Evolutionary conservation across 805 yeast genomes (phyloP), one percentile per base, ranked within the genome.

Genomic region (Cyberlindnera nakhonratchasimensis): DNA sequence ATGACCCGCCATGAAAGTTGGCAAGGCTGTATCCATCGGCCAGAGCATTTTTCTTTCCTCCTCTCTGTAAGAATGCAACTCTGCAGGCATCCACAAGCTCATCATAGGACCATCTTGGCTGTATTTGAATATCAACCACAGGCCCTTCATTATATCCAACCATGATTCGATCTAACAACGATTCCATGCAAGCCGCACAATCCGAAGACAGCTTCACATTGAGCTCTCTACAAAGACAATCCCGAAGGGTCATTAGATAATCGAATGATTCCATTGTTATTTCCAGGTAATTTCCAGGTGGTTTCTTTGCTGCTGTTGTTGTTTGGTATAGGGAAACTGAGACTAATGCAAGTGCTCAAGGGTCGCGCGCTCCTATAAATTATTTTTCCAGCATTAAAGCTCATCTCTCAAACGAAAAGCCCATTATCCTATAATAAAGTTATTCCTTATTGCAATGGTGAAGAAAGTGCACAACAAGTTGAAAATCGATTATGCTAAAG

Each of bases 1-100:
- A 54, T 6, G 58, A 50, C 0, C 64, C 54, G 8, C 63, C 45
- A 7, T 53, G 46, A 5, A 46, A 53, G 2, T 51, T 45, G 1
- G 70, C 71, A 34, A 66, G 59, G 4, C 51, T 51, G 46, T 74
- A 75, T 0, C 83, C 85, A 34, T 54, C 51, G 0, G 64, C 47
- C 5, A 80, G 38, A 0, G 65, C 64, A 53, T 77, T 76, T 3
- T 56, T 43, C 3, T 57, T 50, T 17, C 61, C 59, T 10, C 56
- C 36, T 2, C 48, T n/a, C n/a, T 14, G 43, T 1, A 64, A 34
- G 28, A 75, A 47, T 40, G 57, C 57, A 3, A 47, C 45, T 1
- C 76, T 52, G n/a, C 77, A 47, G 7, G 54, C 41, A 45, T 77
- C 79, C 4, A 80, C 53, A 4, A 71, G 53, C 18, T 68, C 70